phyloP scores from a whole-genome alignment of 2,329 filamentous ascomycete species.

The Paraconiothyrium brasiliense region DNA sequence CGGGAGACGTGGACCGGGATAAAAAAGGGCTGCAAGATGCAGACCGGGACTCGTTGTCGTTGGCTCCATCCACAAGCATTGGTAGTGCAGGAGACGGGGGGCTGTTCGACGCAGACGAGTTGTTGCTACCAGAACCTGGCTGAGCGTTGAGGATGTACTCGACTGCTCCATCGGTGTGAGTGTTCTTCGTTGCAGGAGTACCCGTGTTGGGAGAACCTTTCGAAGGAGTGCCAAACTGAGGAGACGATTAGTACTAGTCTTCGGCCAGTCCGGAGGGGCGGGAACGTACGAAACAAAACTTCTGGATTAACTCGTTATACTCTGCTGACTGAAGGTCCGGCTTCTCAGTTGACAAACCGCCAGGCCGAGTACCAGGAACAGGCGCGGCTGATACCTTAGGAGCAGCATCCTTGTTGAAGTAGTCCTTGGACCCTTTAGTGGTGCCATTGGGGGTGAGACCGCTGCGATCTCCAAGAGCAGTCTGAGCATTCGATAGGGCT shows the following conservation, averaged over 20 bases:
- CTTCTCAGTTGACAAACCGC: conserved; percentile 67
- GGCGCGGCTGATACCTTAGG: conserved; percentile 36
- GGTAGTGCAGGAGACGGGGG: conserved; percentile 47
- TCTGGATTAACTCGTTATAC: conserved; percentile 96
- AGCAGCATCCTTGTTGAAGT: conserved; percentile 52
- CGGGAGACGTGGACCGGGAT: conserved; percentile 55
- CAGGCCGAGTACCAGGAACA: conserved; percentile 58
- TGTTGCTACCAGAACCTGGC: conserved; percentile 37
- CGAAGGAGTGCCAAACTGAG: conserved; percentile 60
- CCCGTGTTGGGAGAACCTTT: conserved; percentile 50
- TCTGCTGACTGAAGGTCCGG: conserved; percentile 83
- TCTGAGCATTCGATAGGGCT: conserved; percentile 79
- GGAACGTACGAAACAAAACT: conserved; percentile 99
- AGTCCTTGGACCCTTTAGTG: conserved; percentile 32
- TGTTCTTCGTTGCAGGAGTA: conserved; percentile 35
- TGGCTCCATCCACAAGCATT: conserved; percentile 51
- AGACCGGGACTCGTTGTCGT: conserved; percentile 35
- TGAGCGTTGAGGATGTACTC: conserved; percentile 40
- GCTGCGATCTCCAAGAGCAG: conserved; percentile 66
- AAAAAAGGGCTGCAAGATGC: conserved; percentile 44
- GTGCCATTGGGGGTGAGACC: conserved; percentile 48
- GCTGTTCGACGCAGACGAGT: conserved; percentile 49
- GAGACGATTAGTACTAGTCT: conserved; percentile 52
- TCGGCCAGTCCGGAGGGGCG: conserved; percentile 45
- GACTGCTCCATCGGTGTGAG: conserved; percentile 39